phyloP scores from a whole-genome alignment of 2,329 filamentous ascomycete genomes.

The Aspergillus phoenicis region DNA sequence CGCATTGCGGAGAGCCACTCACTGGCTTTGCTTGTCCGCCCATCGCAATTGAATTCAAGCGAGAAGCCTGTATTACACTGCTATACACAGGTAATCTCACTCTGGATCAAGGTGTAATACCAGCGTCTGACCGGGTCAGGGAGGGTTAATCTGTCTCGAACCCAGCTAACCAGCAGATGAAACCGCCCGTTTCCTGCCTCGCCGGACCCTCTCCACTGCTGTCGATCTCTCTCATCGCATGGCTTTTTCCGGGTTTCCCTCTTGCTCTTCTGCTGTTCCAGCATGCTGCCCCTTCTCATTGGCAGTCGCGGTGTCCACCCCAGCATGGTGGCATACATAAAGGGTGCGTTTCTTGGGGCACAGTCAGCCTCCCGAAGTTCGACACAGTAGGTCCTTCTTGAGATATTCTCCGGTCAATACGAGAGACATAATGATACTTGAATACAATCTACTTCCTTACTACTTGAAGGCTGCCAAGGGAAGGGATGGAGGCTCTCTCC shows the following conservation, averaged over 20 bases:
- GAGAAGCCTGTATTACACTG: neutral
- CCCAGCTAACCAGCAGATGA: neutral
- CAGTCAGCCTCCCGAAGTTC: neutral
- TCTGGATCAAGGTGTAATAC: neutral
- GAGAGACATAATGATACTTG: too few species aligned
- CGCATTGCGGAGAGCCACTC: constrained; percentile 2
- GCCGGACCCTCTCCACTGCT: constrained; percentile 6
- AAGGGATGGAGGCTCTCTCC: neutral
- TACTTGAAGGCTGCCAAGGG: neutral
- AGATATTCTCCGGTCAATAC: neutral
- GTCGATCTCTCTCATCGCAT: constrained; percentile 3
- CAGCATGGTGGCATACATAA: neutral
- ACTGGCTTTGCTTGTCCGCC: neutral
- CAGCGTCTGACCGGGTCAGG: neutral
- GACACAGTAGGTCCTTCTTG: neutral
- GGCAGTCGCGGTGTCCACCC: constrained; percentile 11
- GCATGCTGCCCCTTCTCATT: constrained; percentile 6
- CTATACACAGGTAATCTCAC: neutral
- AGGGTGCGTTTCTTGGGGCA: neutral
- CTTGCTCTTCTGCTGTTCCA: neutral
- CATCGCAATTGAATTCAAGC: constrained; percentile 1
- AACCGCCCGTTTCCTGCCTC: constrained; percentile 6
- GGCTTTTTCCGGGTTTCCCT: neutral
- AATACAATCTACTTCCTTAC: too few species aligned
- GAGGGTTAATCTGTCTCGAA: neutral